Base-by-base conservation (phyloP, 495 filamentous ascomycete species). In the Penicillium verhagenii region DNA sequence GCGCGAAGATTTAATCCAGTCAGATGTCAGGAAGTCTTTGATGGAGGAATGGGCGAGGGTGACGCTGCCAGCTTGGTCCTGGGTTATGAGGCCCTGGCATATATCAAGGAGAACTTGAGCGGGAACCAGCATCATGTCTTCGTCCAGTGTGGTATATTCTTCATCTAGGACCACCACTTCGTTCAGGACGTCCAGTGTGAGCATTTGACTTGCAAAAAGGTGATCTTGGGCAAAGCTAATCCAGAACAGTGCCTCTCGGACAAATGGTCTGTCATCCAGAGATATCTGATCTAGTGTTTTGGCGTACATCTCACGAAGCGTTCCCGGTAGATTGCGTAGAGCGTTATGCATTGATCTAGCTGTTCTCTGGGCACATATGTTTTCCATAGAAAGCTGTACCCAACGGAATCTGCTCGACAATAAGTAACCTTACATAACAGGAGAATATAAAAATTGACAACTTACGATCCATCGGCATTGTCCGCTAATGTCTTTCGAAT, bases 121-220 rank as follows among this genome's bases (percentile, higher is more conserved):
- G 13, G 62, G 59, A n/a, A 65, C 48, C 6, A 63, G 62, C 59
- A 59, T 59, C 59, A 63, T 62, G 18, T 65, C 62, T 16, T 65
- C 58, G 7, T 65, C 61, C 0, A 65, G 20, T 4, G 48, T 31
- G 2, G 52, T 59, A 23, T 43, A 48, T 16, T 40, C 51, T 28
- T 65, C 58, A 5, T 53, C 54, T 5, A 60, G 20, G 1, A 65
- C 56, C 0, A 62, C 62, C 1, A 47, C 40, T 26, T 62, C 62
- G 19, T 65, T 65, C 31, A 63, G 50, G 1, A 40, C 26, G 2
- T 33, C 24, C 7, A 65, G 25, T 11, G 44, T 58, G 10, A 45
- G 42, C 14, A 25, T 8, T 25, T 25, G 13, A 14, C 14, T 26
- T 2, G 23, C 23, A 14, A 13, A 65, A 25, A 20, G 53, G 46